Evolutionary conservation across 768 basidiomycete species (phyloP), one percentile per base, ranked within the genome.

Genomic region (Hericium erinaceus): DNA sequence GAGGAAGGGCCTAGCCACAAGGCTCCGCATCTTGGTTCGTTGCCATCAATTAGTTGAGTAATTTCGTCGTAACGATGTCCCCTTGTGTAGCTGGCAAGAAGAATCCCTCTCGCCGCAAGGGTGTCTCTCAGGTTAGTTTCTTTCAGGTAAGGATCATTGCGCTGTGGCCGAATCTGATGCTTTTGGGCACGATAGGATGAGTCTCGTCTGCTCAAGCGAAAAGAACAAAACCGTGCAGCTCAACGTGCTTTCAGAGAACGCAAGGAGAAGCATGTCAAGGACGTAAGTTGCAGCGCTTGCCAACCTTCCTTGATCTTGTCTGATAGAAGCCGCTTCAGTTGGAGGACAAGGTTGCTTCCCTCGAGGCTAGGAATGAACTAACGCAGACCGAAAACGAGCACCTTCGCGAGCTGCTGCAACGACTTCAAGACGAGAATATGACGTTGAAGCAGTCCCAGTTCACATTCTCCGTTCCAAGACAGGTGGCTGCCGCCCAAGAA

Each of bases 181-280:
- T 10, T 8, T 10, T 10, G 33, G 7, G 56, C 50, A 12, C 55
- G 46, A 9, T 48, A 89, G 72, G 91, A 94, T 62, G 90, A 92
- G 65, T 71, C 77, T 4, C 81, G 89, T 22, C 72, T 92, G 4
- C 60, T 89, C 61, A 95, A 95, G 68, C 85, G 95, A 61, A 98
- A 98, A 74, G 91, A 98, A 65, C 95, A 98, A 73, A 99, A 99
- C 65, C 80, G 95, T 56, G 93, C 94, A 3, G 95, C 95, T 7
- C 97, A 99, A 72, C 85, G 95, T 55, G 95, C 95, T 1, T 99
- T 99, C 76, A 78, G 95, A 56, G 97, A 98, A 71, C 81, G 95
- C 60, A 95, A 98, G 73, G 95, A 99, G 74, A 92, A 91, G 66
- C 94, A 97, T 70, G 92, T 98, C 62, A 93, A 92, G 68, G 94